Percentiles rank a stretch among this genome's conserved stretches.
phyloP scores from a whole-genome alignment of 2,329 filamentous ascomycete genomes.

The Phyllosticta citriasiana region DNA sequence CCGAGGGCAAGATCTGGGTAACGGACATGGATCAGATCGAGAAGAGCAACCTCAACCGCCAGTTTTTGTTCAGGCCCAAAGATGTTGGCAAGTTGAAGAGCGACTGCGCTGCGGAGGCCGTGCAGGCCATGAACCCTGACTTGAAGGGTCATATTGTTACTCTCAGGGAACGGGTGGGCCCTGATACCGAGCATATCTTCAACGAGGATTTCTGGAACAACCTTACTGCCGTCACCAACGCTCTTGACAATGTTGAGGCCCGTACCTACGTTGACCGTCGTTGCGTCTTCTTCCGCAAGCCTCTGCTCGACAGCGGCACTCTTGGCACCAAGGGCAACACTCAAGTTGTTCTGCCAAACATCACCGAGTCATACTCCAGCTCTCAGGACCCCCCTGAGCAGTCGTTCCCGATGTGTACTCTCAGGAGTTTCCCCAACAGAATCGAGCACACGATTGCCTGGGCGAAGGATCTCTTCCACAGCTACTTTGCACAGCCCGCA shows the following conservation, averaged over 20 bases:
- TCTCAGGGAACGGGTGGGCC: conserved; percentile 79
- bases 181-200: conserved; percentile 89
- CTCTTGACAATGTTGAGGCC: conserved; percentile 93
- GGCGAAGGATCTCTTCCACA: conserved; percentile 93
- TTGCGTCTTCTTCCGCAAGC: conserved; percentile 97
- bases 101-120: conserved; percentile 82
- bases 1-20: conserved; percentile 78
- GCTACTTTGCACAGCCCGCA: conserved; percentile 83
- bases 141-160: conserved; percentile 75
- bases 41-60: conserved; percentile 95
- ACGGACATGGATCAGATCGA: conserved; percentile 99
- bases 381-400: conserved; percentile 97
- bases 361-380: conserved; percentile 95
- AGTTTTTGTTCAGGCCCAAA: conserved; percentile 88
- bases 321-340: conserved; percentile 99
- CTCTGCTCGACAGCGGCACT: conserved; percentile 89
- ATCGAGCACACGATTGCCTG: conserved; percentile 99
- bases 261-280: conserved; percentile 92
- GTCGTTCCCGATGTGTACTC: conserved; percentile 97
- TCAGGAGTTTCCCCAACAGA: conserved; percentile 93
- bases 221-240: conserved; percentile 90
- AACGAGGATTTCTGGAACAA: conserved; percentile 84
- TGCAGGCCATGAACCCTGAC: conserved; percentile 91
- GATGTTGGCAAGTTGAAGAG: conserved; percentile 97
- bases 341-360: conserved; percentile 79